Evolutionary conservation across 768 basidiomycete genomes (phyloP), one percentile per base, ranked within the genome.

Genomic region (Mycena kentingensis): DNA sequence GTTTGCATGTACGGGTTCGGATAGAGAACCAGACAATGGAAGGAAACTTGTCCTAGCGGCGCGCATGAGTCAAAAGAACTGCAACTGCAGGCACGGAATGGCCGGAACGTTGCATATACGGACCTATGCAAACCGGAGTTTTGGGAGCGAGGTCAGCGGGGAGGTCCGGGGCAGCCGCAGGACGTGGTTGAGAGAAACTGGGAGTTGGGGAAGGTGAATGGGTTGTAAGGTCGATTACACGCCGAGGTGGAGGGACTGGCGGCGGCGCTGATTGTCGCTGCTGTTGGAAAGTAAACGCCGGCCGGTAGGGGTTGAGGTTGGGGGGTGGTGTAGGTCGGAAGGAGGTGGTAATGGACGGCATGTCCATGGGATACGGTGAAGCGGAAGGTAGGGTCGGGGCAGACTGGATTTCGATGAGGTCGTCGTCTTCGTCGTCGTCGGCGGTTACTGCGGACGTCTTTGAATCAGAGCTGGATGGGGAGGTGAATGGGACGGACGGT

Each of bases 41-140:
- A 85, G n/a, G 77, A 76, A 29, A 95, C 76, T 52, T 90, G n/a
- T n/a, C n/a, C n/a, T n/a, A n/a, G n/a, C n/a, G n/a, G n/a, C n/a
- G n/a, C n/a, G n/a, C n/a, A n/a, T n/a, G n/a, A n/a, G n/a, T n/a
- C n/a, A n/a, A n/a, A n/a, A n/a, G n/a, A n/a, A n/a, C n/a, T n/a
- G n/a, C n/a, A n/a, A n/a, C n/a, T n/a, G n/a, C n/a, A n/a, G n/a
- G n/a, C n/a, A n/a, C n/a, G n/a, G n/a, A n/a, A n/a, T n/a, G n/a
- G n/a, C n/a, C n/a, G n/a, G n/a, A n/a, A n/a, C n/a, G n/a, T n/a
- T n/a, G n/a, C n/a, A n/a, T n/a, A n/a, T n/a, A n/a, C n/a, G n/a
- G 87, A 1, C 93, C 93, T 42, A 95, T 93, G 67, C 93, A 95
- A 46, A 95, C 84, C 15, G 90, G 88, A 0, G 88, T 90, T 72